Evolutionary conservation across 2,329 filamentous ascomycete genomes (phyloP).

Genomic region (Colletotrichum karsti): DNA sequence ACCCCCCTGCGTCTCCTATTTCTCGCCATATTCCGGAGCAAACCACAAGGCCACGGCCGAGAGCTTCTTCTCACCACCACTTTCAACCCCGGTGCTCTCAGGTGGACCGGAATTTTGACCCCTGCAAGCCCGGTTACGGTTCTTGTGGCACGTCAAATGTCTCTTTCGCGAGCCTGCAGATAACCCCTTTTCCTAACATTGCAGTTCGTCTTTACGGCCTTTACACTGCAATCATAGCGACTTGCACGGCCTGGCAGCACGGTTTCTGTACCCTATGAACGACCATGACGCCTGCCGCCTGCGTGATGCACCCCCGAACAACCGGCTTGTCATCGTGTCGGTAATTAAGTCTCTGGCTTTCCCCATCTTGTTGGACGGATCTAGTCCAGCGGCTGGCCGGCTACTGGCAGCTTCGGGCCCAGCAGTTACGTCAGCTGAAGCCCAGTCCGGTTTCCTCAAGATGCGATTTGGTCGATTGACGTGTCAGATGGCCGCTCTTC

Average conservation of each 20-base stretch:
- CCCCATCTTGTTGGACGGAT: neutral
- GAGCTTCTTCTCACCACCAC: neutral
- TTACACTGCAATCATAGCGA: too few relatives aligned
- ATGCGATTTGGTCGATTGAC: slow-evolving; percentile 22
- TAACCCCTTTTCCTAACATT: neutral
- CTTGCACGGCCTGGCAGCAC: neutral
- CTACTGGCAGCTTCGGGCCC: slow-evolving; percentile 7
- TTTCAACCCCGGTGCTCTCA: neutral
- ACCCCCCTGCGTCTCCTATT: neutral
- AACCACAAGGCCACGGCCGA: neutral
- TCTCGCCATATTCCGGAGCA: neutral
- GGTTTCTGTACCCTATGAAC: neutral
- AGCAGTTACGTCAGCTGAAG: slow-evolving; percentile 17
- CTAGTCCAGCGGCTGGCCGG: slow-evolving; percentile 10
- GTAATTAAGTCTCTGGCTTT: neutral
- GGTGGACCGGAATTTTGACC: slow-evolving; percentile 15
- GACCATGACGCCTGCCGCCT: too few relatives aligned
- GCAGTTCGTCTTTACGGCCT: neutral
- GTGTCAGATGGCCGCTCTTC: slow-evolving; percentile 3
- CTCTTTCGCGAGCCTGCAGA: slow-evolving; percentile 12
- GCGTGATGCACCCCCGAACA: neutral
- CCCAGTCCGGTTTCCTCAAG: neutral
- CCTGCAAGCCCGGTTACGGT: slow-evolving; percentile 5
- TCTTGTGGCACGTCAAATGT: slow-evolving; percentile 3
- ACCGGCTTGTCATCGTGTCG: slow-evolving; percentile 2